phyloP scores from a whole-genome alignment of 169 alveolate species.

The Toxoplasma gondii region DNA sequence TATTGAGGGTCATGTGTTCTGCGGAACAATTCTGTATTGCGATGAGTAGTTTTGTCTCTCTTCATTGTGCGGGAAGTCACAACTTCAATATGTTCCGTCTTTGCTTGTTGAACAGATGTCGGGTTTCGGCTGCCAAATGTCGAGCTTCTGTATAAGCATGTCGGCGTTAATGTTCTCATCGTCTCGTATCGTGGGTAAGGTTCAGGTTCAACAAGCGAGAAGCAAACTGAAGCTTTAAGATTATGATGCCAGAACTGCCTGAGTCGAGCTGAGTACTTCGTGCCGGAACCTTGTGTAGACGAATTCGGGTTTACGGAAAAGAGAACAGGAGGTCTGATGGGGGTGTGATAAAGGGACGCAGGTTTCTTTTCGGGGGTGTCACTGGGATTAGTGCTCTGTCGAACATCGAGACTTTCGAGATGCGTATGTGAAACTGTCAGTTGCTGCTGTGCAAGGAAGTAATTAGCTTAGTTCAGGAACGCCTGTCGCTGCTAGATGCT shows the following conservation, averaged over 20 bases:
- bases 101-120: constrained; percentile 11
- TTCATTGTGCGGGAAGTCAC: not conserved
- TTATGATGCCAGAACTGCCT: no score
- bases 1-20: not conserved
- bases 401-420: no score
- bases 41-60: not conserved
- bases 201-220: not conserved
- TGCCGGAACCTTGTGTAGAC: no score
- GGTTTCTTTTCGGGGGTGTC: no score
- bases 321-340: no score
- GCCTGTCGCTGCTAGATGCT: not conserved
- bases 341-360: no score
- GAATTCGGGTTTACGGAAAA: no score
- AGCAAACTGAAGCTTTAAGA: not conserved
- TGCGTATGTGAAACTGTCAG: no score
- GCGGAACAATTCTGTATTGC: not conserved
- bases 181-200: constrained; percentile 68
- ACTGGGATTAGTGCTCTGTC: no score
- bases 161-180: constrained; percentile 52
- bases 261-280: no score
- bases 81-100: not conserved
- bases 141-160: constrained; percentile 36
- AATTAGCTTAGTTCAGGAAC: no score
- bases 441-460: no score
- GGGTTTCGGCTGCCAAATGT: constrained; percentile 48